A percentile compares a stretch with the other conserved stretches of the same genome.
phyloP scores from a whole-genome alignment of 2,329 filamentous ascomycete genomes.

The Capronia americana region DNA sequence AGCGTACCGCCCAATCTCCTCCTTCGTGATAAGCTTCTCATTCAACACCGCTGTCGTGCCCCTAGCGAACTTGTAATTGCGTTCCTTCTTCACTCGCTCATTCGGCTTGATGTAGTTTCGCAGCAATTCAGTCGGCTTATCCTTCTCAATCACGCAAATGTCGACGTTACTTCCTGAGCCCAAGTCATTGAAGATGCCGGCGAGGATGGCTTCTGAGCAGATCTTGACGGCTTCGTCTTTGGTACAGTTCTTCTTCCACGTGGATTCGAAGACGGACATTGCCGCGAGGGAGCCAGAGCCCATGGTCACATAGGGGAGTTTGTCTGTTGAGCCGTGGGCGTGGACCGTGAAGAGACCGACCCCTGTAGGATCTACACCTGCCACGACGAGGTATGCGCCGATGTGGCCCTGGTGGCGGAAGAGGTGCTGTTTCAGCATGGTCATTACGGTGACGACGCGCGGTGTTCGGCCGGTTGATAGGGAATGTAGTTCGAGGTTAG shows the following conservation, averaged over 20 bases:
- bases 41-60: constrained; percentile 96
- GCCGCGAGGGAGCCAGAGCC: constrained; percentile 93
- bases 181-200: constrained; percentile 98
- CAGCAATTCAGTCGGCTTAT: constrained; percentile 87
- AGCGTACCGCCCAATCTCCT: constrained; percentile 92
- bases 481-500: constrained; percentile 95
- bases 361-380: constrained; percentile 94
- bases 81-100: constrained; percentile 85
- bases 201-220: constrained; percentile 84
- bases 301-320: constrained; percentile 99
- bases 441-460: constrained; percentile 99
- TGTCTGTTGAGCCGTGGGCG: constrained; percentile 97
- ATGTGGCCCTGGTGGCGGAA: constrained; percentile 99
- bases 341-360: constrained; percentile 97
- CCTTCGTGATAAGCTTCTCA: constrained; percentile 93
- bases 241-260: constrained; percentile 82
- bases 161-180: constrained; percentile 98
- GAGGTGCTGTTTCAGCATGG: constrained; percentile 97
- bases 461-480: constrained; percentile 96
- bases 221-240: constrained; percentile 83
- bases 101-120: constrained; percentile 94
- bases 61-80: constrained; percentile 87
- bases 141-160: constrained; percentile 90
- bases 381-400: constrained; percentile 95
- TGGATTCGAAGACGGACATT: constrained; percentile 97